Evolutionary conservation across 345 rosid genomes (phyloP), one percentile per base, ranked within the genome.

Genomic region (Isatis tinctoria): DNA sequence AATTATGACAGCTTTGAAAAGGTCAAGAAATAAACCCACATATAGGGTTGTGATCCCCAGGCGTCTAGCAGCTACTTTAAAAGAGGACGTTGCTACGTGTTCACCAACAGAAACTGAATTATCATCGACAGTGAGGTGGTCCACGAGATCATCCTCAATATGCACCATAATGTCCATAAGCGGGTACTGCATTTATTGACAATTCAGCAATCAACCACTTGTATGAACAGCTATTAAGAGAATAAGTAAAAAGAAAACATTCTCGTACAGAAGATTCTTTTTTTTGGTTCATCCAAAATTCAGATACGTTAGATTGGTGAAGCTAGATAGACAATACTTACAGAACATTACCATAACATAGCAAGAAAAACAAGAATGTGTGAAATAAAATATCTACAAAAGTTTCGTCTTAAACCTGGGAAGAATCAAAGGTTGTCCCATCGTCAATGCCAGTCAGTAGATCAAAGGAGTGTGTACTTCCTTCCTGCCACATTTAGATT

Each of bases 21-120:
- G 8, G 18, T 67, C 26, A 77, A 61, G 63, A 70, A 67, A 75
- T 40, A 62, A 78, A 82, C 95, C 70, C 80, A 94, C 98, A 84
- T 83, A 81, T 67, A 94, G 84, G 74, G 83, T 85, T 64, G 98
- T 91, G 65, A 89, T 65, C 58, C 98, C 98, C 30, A 94, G 85
- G 73, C 75, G 79, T 82, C 84, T 89, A 43, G 86, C 98, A 53
- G 77, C 74, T 57, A 94, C 81, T 79, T 80, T 85, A 68, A 89
- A 91, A 63, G 79, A 80, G 44, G 85, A 77, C 36, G 80, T 57
- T 43, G 63, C 63, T 60, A 87, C 57, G 83, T 68, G 68, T 72
- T 83, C 87, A 73, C 75, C 83, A 70, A 65, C 78, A 68, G 65
- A 63, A 73, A 58, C 74, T 68, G 86, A 69, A 74, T 65, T 26